Percentiles rank a stretch among this genome's conserved stretches.
phyloP scores from a whole-genome alignment of 2,329 filamentous ascomycete species.

The Hirsutella thompsonii region DNA sequence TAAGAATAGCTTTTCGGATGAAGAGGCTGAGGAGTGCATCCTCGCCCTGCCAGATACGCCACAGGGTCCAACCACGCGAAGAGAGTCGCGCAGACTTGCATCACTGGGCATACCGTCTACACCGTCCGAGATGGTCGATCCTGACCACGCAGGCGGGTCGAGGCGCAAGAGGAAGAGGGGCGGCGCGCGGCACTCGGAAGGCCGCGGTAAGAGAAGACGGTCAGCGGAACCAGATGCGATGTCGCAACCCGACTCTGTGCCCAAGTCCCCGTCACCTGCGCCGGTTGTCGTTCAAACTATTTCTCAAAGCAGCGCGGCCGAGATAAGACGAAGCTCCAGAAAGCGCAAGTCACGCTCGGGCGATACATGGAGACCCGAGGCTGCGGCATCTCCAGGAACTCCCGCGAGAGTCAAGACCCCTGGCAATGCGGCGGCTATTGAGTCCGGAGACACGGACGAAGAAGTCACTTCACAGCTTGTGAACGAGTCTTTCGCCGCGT shows the following conservation, averaged over 20 bases:
- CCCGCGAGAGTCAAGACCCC: conserved; percentile 3
- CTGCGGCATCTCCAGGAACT: background rate
- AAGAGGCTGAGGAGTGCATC: conserved; percentile 4
- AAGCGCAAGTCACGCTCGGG: conserved; percentile 5
- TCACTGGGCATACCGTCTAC: conserved; percentile 12
- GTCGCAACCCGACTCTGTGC: conserved; percentile 7
- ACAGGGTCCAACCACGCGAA: conserved; percentile 5
- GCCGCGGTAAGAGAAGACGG: conserved; percentile 17
- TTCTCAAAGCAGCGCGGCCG: conserved; percentile 1
- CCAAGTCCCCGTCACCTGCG: background rate
- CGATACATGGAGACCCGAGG: background rate
- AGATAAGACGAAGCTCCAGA: conserved; percentile 9
- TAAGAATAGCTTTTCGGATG: conserved; percentile 3
- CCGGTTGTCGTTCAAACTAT: background rate
- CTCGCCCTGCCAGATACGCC: conserved; percentile 2
- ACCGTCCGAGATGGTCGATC: conserved; percentile 5
- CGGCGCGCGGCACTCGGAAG: conserved; percentile 8
- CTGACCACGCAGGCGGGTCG: conserved; percentile 1
- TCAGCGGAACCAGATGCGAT: conserved; percentile 8
- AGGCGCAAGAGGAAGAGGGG: conserved; percentile 18
- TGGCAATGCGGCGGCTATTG: conserved; percentile 5
- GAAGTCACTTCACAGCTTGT: conserved; percentile 28
- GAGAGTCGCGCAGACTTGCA: conserved; percentile 3
- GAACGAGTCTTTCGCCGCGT: conserved; percentile 25
- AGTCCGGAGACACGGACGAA: conserved; percentile 24